These are phyloP conservation scores for Aspergillus ochraceoroseus DNA, from an alignment of 2,329 filamentous ascomycete species.

Conservation along the genomic window DNA sequence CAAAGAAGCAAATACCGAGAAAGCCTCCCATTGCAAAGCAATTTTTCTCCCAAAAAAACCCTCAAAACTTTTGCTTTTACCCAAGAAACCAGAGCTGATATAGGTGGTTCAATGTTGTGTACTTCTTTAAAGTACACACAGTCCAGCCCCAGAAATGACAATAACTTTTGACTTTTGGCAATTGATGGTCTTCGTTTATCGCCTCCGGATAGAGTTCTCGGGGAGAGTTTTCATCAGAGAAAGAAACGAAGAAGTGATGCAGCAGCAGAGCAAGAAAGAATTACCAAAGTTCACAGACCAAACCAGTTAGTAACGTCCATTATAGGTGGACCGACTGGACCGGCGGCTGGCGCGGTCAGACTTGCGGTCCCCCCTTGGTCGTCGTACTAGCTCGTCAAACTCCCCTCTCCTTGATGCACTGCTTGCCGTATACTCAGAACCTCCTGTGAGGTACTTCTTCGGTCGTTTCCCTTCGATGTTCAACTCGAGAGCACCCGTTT, in stretches of 20 bases:
- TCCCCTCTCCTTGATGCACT: constrained; percentile 27
- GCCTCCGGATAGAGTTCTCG: constrained; percentile 1
- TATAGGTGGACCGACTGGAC: constrained; percentile 39
- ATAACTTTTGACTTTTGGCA: constrained; percentile 8
- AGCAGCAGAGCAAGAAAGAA: constrained; percentile 3
- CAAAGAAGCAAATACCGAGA: constrained; percentile 19
- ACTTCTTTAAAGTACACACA: too few relatives aligned
- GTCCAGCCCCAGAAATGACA: constrained; percentile 18
- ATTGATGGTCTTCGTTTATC: not conserved
- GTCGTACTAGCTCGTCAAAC: constrained; percentile 30
- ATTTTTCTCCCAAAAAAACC: constrained; percentile 15
- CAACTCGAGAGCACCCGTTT: constrained; percentile 37
- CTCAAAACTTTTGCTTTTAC: constrained; percentile 19
- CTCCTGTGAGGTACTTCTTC: constrained; percentile 35
- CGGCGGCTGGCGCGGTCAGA: constrained; percentile 38
- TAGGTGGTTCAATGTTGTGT: constrained; percentile 8
- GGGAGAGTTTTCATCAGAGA: not conserved
- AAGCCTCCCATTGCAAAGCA: constrained; percentile 20
- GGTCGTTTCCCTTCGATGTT: constrained; percentile 38
- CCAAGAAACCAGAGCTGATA: constrained; percentile 6
- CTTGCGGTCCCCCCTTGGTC: constrained; percentile 32
- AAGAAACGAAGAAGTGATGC: not conserved
- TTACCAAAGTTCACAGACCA: too few relatives aligned
- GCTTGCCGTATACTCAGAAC: constrained; percentile 34
- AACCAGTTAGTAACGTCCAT: constrained; percentile 22